phyloP scores from a whole-genome alignment of 352 stramenopile genomes.

The Globisporangium radiosum region DNA sequence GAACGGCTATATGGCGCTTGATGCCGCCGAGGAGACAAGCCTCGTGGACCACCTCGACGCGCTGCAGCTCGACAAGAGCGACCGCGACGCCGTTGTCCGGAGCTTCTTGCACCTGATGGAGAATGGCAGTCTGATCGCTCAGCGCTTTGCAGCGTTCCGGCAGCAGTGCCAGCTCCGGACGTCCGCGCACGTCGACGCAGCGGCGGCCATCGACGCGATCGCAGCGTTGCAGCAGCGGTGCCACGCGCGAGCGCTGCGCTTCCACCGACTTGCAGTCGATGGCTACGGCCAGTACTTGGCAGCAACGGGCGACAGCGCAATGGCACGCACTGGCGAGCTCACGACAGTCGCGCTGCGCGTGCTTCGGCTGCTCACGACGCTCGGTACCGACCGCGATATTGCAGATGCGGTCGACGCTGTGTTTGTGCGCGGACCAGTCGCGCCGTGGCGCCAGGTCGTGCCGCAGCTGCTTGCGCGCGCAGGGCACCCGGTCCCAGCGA shows the following conservation, averaged over 20 bases:
- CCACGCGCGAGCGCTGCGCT: constrained; percentile 27
- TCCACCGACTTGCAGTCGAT: constrained; percentile 30
- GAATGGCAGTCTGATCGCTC: constrained; percentile 28
- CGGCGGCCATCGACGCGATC: constrained; percentile 19
- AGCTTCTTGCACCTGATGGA: constrained; percentile 52
- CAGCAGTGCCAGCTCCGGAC: constrained; percentile 21
- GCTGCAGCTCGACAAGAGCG: constrained; percentile 20
- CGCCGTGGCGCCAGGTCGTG: constrained; percentile 58
- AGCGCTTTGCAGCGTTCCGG: constrained; percentile 31
- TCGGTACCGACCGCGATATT: constrained; percentile 42
- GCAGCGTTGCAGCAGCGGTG: constrained; percentile 26
- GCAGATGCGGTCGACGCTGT: constrained; percentile 30
- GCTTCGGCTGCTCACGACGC: constrained; percentile 57
- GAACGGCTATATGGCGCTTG: constrained; percentile 46
- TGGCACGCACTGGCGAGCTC: constrained; percentile 12
- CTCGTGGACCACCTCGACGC: constrained; percentile 37
- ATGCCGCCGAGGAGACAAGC: constrained; percentile 28
- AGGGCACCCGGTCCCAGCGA: constrained; percentile 40
- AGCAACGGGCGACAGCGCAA: neutral
- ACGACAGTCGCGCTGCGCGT: constrained; percentile 56
- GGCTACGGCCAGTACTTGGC: constrained; percentile 26
- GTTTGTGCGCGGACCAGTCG: constrained; percentile 41
- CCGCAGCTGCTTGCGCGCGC: constrained; percentile 67
- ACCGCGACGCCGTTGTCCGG: constrained; percentile 29
- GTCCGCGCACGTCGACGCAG: constrained; percentile 2